phyloP scores from a whole-genome alignment of 805 yeast genomes.

The Pichia membranifaciens region DNA sequence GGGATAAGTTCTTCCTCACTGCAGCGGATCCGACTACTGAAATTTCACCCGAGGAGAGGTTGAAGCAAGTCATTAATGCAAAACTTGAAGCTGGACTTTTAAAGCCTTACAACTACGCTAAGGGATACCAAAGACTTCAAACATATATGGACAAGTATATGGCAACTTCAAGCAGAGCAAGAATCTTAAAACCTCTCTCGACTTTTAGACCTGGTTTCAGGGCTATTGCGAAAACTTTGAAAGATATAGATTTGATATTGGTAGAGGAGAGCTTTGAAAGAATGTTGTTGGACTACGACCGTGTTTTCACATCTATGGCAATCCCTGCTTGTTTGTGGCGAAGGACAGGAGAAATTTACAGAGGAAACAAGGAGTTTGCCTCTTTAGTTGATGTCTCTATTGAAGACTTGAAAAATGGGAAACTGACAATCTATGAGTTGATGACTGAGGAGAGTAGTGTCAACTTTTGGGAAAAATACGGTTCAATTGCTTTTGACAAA shows the following conservation, averaged over 20 bases:
- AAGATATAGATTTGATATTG: constrained; percentile 83
- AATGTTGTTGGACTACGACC: constrained; percentile 85
- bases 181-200: constrained; percentile 79
- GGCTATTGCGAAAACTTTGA: constrained; percentile 83
- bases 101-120: constrained; percentile 89
- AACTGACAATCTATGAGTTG: constrained; percentile 83
- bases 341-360: constrained; percentile 90
- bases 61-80: constrained; percentile 90
- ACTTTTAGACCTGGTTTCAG: constrained; percentile 89
- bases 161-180: constrained; percentile 75
- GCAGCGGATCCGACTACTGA: constrained; percentile 97
- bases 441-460: constrained; percentile 96
- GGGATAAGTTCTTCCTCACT: constrained; percentile 88
- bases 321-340: constrained; percentile 97
- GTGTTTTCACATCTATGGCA: constrained; percentile 96
- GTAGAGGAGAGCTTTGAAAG: constrained; percentile 94
- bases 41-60: constrained; percentile 86
- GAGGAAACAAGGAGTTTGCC: constrained; percentile 96
- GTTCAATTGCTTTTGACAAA: constrained; percentile 92
- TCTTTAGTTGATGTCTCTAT: constrained; percentile 83
- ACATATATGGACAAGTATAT: constrained; percentile 89
- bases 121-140: constrained; percentile 86
- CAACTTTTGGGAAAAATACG: constrained; percentile 96
- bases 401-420: constrained; percentile 89
- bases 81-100: constrained; percentile 88